These are phyloP conservation scores for Plenodomus lindquistii DNA, from an alignment of 2,329 filamentous ascomycete species.

Conservation along the genomic window DNA sequence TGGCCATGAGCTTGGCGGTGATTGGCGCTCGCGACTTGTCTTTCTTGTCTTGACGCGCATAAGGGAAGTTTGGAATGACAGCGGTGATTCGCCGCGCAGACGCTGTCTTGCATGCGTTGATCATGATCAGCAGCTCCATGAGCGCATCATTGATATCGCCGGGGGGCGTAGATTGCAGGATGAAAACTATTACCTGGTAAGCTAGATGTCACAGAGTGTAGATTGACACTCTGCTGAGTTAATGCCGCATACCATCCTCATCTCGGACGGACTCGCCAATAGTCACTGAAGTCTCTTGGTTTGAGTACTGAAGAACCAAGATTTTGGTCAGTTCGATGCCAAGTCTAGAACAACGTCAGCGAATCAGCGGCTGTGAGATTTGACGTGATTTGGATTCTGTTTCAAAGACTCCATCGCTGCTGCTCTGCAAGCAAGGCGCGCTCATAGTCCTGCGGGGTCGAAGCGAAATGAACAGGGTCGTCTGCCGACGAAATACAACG, in stretches of 20 bases:
- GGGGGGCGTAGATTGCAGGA: slow-evolving; percentile 90
- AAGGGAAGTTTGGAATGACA: slow-evolving; percentile 94
- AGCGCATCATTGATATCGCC: slow-evolving; percentile 97
- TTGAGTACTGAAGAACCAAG: slow-evolving; percentile 81
- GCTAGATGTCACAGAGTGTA: slow-evolving; percentile 8
- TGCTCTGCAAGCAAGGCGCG: neutral
- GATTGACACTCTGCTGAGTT: slow-evolving; percentile 1
- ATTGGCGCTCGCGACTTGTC: slow-evolving; percentile 96
- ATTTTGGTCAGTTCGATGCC: slow-evolving; percentile 79
- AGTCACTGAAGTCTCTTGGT: slow-evolving; percentile 86
- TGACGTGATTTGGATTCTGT: neutral
- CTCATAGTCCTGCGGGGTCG: neutral
- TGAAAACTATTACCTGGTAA: slow-evolving; percentile 69
- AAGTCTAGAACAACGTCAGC: slow-evolving; percentile 56
- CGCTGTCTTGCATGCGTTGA: slow-evolving; percentile 88
- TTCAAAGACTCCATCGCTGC: neutral
- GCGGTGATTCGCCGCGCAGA: slow-evolving; percentile 91
- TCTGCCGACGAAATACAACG: neutral
- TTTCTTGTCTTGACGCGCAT: slow-evolving; percentile 97
- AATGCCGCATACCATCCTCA: slow-evolving; percentile 72
- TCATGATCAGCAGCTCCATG: slow-evolving; percentile 98
- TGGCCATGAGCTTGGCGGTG: slow-evolving; percentile 91
- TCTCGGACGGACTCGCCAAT: slow-evolving; percentile 96
- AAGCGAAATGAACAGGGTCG: neutral
- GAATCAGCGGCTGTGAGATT: neutral